Base-by-base conservation (phyloP, 192 early-diverging fungal species). In the Coemansia sp. region DNA sequence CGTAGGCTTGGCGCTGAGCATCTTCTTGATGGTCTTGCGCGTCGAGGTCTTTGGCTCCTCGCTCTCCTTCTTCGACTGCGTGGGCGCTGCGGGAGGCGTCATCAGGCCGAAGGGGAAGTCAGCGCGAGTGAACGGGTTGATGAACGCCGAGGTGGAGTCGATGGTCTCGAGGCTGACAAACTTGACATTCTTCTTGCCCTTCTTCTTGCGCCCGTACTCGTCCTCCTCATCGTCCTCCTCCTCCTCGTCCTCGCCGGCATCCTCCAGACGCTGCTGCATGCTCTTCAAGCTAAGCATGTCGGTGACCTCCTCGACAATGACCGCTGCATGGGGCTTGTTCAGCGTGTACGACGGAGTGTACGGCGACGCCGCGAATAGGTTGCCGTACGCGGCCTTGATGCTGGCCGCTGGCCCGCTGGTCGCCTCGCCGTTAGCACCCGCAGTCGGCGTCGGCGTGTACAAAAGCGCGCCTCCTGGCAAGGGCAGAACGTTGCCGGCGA, bases 291-390 rank as follows among this genome's bases (percentile, higher is more conserved):
- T 80, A 27, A 75, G 31, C 29, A 80, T 62, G 23, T 80, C 78
- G 3, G 78, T 80, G 25, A 80, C 51, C 60, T 80, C 78, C 70
- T 80, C 78, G 27, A 80, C 70, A 17, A 80, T 72, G 5, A 80
- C 78, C 4, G 78, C 78, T 1, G 78, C 78, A 25, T 80, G 78
- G 19, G 78, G 78, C 67, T 75, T 75, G 67, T 75, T 75, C 57
- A 80, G 73, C 63, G 78, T 80, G 51, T 80, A 80, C 42, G 78
- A 80, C 9, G 78, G 78, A 10, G 73, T 75, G 67, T 80, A 80
- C 4, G 73, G 78, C 19, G 78, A 69, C 7, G 78, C 78, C 0
- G 78, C 78, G 64, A 80, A 80, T 57, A 80, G 64, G 32, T 80
- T 80, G 29, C 78, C 78, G 27, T 75, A 75, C 2, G 78, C 78